Evolutionary conservation across 352 stramenopile species (phyloP).

Genomic region (Lagenidium giganteum): DNA sequence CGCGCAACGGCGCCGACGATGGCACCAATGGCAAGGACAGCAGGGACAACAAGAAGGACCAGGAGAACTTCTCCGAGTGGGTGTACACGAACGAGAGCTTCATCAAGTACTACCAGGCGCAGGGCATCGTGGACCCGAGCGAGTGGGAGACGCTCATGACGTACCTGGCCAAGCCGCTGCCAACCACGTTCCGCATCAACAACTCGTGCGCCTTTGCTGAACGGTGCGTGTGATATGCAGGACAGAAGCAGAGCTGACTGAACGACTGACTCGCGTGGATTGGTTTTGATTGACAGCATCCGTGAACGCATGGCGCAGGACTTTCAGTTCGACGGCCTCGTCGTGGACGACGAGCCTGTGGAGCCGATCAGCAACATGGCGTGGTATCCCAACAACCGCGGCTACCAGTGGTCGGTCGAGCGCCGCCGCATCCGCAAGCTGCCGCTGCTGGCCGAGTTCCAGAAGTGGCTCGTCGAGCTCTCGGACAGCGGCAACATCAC

Average conservation of each 20-base stretch:
- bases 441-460: constrained; percentile 88
- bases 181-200: constrained; percentile 93
- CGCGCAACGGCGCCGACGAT: constrained; percentile 22
- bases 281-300: constrained; percentile 42
- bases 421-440: constrained; percentile 90
- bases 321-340: constrained; percentile 81
- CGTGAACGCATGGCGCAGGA: constrained; percentile 79
- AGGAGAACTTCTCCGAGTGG: constrained; percentile 80
- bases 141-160: constrained; percentile 92
- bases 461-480: constrained; percentile 95
- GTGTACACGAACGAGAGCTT: constrained; percentile 86
- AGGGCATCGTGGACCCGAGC: constrained; percentile 68
- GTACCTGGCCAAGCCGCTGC: constrained; percentile 82
- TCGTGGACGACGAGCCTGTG: constrained; percentile 77
- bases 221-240: constrained; percentile 30
- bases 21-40: constrained; percentile 17
- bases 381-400: constrained; percentile 88
- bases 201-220: constrained; percentile 82
- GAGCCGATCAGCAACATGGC: constrained; percentile 80
- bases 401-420: constrained; percentile 88
- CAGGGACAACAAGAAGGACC: constrained; percentile 25
- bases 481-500: constrained; percentile 93
- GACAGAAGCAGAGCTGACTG: neutral
- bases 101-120: constrained; percentile 83
- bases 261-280: neutral